Base-by-base conservation (phyloP, 495 filamentous ascomycete genomes). In the Aspergillus conjunctus region DNA sequence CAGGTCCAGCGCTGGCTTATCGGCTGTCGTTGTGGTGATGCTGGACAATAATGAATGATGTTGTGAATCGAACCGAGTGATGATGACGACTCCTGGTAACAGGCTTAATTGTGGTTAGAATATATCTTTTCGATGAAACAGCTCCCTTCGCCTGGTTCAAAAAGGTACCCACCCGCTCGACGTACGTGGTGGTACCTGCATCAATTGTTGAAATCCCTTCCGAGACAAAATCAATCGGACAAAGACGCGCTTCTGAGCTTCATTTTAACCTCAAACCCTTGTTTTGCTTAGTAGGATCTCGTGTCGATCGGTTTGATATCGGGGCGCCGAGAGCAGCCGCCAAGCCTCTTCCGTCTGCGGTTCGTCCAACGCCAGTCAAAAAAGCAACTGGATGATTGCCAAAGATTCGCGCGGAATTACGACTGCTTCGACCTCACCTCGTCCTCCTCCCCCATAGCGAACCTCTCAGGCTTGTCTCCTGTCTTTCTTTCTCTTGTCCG, bases 321-420 rank as follows among this genome's bases (percentile, higher is more conserved):
- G 31, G 32, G 39, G 60, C 63, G 32, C 48, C 48, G 60, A 53
- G 52, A 14, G 54, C 43, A 45, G 50, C 51, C 59, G 59, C 63
- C 59, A 66, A 63, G 61, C 51, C 50, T 46, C 41, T 43, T 59
- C 61, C 56, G 61, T 50, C 43, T 49, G 49, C 39, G 61, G 61
- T 50, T 54, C 17, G 43, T 49, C 41, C 21, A 53, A 33, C 33
- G 18, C 34, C 33, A 21, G 30, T 54, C 51, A 52, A 52, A 52
- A 62, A 52, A 50, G 22, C 37, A 22, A 39, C 44, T 57, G 46
- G 41, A 57, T 45, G 22, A 15, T 54, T 45, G 44, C 20, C 14
- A 26, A n/a, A 34, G 37, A 34, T 15, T 53, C 30, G 50, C 32
- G 41, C 50, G 21, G 22, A 37, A 50, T 61, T 52, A 44, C 62